Conservation (phyloP, 805 yeast genomes). For the Wilhelminamyces savonicus region DNA sequence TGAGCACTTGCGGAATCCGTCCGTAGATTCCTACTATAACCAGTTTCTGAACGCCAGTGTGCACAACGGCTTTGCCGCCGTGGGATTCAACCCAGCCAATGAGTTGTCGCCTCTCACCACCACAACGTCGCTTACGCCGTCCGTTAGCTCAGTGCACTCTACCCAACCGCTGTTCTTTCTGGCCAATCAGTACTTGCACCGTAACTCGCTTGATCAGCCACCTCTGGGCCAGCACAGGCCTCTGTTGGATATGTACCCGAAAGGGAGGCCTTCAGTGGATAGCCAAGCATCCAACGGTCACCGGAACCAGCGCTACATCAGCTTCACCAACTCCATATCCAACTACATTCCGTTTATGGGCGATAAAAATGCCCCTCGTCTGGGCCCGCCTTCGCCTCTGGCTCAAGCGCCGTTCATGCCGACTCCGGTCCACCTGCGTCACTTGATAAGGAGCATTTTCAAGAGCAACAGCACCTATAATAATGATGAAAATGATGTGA, state of each 20-base stretch:
- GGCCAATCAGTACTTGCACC: slow-evolving; percentile 34
- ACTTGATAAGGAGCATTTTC: slow-evolving; percentile 29
- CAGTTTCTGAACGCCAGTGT: too few relatives aligned
- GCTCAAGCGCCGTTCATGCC: slow-evolving; percentile 3
- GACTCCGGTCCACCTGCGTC: slow-evolving; percentile 16
- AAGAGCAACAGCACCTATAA: slow-evolving; percentile 9
- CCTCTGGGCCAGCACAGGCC: slow-evolving; percentile 21
- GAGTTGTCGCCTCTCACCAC: slow-evolving; percentile 40
- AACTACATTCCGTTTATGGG: slow-evolving; percentile 38
- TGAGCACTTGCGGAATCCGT: too few relatives aligned
- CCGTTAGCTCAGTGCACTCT: slow-evolving; percentile 33
- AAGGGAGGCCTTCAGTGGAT: slow-evolving; percentile 24
- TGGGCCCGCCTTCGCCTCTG: slow-evolving; percentile 13
- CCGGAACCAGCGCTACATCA: slow-evolving; percentile 18
- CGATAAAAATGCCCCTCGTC: slow-evolving; percentile 12
- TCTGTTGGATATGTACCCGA: slow-evolving; percentile 27
- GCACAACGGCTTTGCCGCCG: too few relatives aligned
- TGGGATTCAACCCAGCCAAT: too few relatives aligned
- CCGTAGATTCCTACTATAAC: too few relatives aligned
- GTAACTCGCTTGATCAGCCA: slow-evolving; percentile 33
- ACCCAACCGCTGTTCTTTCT: slow-evolving; percentile 38
- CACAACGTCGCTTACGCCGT: slow-evolving; percentile 37
- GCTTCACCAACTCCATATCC: slow-evolving; percentile 30
- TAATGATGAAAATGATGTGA: neutral
- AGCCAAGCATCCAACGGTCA: slow-evolving; percentile 14